Evolutionary conservation across 805 yeast genomes (phyloP).

Genomic region (Metschnikowia orientalis): DNA sequence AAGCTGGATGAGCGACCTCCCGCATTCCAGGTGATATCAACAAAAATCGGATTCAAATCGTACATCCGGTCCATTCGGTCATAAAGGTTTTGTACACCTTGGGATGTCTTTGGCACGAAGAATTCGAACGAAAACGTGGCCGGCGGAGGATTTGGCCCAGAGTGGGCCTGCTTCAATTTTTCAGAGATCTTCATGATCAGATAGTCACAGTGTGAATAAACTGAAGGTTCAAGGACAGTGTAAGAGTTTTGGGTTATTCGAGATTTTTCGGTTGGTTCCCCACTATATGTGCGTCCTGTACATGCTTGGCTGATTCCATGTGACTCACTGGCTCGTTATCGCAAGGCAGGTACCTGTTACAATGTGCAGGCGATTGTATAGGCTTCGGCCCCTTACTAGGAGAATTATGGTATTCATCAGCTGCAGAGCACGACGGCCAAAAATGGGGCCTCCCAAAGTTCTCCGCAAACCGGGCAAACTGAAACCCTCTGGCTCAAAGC

Average conservation of each 20-base stretch:
- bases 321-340: slow-evolving; percentile 3
- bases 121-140: slow-evolving; percentile 93
- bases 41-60: slow-evolving; percentile 81
- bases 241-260: neutral
- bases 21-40: slow-evolving; percentile 98
- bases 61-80: slow-evolving; percentile 98
- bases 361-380: too few relatives aligned
- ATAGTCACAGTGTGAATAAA: neutral
- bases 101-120: slow-evolving; percentile 95
- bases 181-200: slow-evolving; percentile 37
- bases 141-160: slow-evolving; percentile 35
- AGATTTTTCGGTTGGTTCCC: neutral
- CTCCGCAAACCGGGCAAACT: too few relatives aligned
- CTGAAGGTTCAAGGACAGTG: neutral
- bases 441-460: too few relatives aligned
- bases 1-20: slow-evolving; percentile 83
- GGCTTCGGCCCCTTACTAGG: too few relatives aligned
- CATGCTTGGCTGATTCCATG: slow-evolving; percentile 2
- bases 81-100: slow-evolving; percentile 92
- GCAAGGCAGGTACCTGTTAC: too few relatives aligned
- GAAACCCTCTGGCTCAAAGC: too few relatives aligned
- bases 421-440: too few relatives aligned
- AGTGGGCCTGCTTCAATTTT: slow-evolving; percentile 41
- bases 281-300: slow-evolving; percentile 3
- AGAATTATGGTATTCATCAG: too few relatives aligned